These are phyloP conservation scores for Penicillium cosmopolitanum DNA, from an alignment of 495 filamentous ascomycete species.

Conservation along the genomic window DNA sequence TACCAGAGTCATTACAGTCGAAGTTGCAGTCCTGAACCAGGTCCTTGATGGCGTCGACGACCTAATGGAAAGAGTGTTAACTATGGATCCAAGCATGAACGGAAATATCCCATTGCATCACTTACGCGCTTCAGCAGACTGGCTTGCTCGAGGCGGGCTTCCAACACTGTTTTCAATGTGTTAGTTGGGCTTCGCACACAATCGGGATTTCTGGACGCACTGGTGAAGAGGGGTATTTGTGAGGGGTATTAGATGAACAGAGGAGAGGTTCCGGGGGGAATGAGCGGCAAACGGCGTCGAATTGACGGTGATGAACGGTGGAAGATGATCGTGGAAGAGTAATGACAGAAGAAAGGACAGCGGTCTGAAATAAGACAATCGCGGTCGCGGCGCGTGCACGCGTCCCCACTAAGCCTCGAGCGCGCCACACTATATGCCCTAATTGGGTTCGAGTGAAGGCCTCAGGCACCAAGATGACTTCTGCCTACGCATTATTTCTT, in stretches of 20 bases:
- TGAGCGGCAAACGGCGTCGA: conserved; percentile 9
- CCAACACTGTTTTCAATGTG: conserved; percentile 70
- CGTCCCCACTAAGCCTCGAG: too few species aligned
- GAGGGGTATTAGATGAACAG: conserved; percentile 5
- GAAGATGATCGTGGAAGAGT: conserved; percentile 17
- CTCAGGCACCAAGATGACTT: conserved; percentile 21
- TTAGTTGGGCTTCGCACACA: conserved; percentile 24
- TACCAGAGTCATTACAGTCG: conserved; percentile 99
- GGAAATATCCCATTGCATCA: conserved; percentile 8
- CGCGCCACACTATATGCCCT: conserved; percentile 45
- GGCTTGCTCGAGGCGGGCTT: conserved; percentile 95
- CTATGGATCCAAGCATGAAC: conserved; percentile 7
- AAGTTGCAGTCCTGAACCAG: conserved; percentile 99
- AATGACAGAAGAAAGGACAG: conserved; percentile 24
- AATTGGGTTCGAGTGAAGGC: conserved; percentile 31
- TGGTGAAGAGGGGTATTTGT: conserved; percentile 36
- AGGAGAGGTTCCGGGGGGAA: conserved; percentile 2
- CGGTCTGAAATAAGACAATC: conserved; percentile 34
- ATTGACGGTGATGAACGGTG: conserved; percentile 5
- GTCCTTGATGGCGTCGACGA: conserved; percentile 99
- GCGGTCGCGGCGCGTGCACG: too few species aligned
- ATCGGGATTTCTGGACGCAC: conserved; percentile 32
- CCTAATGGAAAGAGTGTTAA: conserved; percentile 52
- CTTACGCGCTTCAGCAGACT: conserved; percentile 91
- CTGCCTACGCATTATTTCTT: too few species aligned